phyloP scores from a whole-genome alignment of 1,139 yeast species.

The Pichia cactophila region DNA sequence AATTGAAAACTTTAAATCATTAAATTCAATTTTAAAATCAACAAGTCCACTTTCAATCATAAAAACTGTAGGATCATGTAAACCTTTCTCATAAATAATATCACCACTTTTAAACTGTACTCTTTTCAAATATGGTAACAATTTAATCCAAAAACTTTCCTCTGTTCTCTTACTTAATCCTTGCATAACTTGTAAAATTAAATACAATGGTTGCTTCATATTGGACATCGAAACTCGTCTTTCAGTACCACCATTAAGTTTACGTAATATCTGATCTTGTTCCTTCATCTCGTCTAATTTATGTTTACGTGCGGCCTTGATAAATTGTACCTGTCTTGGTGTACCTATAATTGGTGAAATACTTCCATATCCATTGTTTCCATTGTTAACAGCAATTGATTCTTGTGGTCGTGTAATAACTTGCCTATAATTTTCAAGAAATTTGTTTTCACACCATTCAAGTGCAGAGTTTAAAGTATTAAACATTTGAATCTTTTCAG shows the following conservation, averaged over 20 bases:
- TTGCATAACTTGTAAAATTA: constrained; percentile 62
- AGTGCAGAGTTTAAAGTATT: constrained; percentile 77
- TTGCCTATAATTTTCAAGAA: constrained; percentile 57
- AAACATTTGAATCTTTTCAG: constrained; percentile 50
- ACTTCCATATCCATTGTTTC: background rate
- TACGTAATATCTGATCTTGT: constrained; percentile 8
- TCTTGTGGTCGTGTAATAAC: constrained; percentile 13
- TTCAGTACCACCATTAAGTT: constrained; percentile 2
- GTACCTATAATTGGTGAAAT: constrained; percentile 35
- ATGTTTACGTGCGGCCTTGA: constrained; percentile 52
- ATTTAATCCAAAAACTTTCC: constrained; percentile 56
- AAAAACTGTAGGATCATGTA: constrained; percentile 44
- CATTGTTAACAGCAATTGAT: background rate
- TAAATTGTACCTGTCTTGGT: constrained; percentile 56
- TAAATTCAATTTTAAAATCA: constrained; percentile 44
- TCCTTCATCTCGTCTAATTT: constrained; percentile 26
- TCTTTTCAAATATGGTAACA: constrained; percentile 46
- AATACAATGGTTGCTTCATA: constrained; percentile 44
- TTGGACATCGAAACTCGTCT: constrained; percentile 5
- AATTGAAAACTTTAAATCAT: constrained; percentile 55
- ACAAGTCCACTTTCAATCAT: constrained; percentile 76
- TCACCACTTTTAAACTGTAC: constrained; percentile 43
- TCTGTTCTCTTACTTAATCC: constrained; percentile 52
- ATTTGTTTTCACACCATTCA: constrained; percentile 95
- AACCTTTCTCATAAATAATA: constrained; percentile 38